Evolutionary conservation across 2,329 filamentous ascomycete species (phyloP), one percentile per base, ranked within the genome.

Genomic region (Aspergillus latus): DNA sequence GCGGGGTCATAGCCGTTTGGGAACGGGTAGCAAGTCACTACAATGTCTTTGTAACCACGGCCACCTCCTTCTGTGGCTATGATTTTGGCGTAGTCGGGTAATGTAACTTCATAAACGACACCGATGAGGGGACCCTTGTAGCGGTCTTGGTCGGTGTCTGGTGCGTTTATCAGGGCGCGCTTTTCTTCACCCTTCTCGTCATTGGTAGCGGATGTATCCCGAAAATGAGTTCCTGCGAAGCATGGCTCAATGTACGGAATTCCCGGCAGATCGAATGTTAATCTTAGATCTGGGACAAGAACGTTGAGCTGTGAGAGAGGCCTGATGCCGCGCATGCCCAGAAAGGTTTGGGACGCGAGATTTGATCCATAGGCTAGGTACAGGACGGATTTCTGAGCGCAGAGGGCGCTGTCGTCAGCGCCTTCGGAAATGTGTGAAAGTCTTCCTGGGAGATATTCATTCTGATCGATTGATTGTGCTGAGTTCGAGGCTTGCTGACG

Each of bases 361-460:
- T 97, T 97, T 51, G 92, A 96, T 63, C 93, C 94, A 71, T 97
- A 97, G 9, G 92, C 93, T 21, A 93, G 84, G 72, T 93, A 93
- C 50, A 92, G 82, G 28, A 92, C 80, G 1, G 88, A 88, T 39
- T 77, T 60, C 36, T 68, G 59, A n/a, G 59, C 39, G 26, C 54
- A 26, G 21, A 16, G 36, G 6, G 28, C 44, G 29, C 40, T 43
- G 32, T 54, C 32, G 32, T 53, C 40, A 21, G 46, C 34, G 9
- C 10, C 16, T 13, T 44, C 32, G 42, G 49, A 15, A n/a, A 37
- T 16, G 16, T 13, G 13, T 2, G 58, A 36, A 16, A 64, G 50
- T 36, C 66, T 63, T 15, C 62, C 62, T 5, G 63, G 39, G 13
- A 69, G 61, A 43, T 64, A 56, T 48, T 59, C 56, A 39, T 66